Evolutionary conservation across 257 asterid genomes (phyloP).

Genomic region (Scutellaria minor): DNA sequence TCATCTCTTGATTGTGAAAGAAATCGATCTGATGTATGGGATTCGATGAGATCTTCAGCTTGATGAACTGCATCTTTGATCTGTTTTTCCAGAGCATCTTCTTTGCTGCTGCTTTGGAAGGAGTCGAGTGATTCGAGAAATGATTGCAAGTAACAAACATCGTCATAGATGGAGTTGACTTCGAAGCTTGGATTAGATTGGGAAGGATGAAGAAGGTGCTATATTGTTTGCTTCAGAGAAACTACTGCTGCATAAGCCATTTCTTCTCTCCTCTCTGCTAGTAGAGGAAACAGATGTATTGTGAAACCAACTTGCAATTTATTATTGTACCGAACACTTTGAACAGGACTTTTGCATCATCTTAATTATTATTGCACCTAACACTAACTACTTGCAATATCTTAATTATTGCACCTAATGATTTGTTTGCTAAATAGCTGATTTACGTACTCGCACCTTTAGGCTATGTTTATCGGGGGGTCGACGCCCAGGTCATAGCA

Average conservation of each 20-base stretch:
- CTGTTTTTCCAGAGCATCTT: not conserved
- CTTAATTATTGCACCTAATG: too few species aligned
- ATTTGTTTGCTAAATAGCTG: too few species aligned
- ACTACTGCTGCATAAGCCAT: conserved; percentile 14
- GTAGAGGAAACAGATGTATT: too few species aligned
- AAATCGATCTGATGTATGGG: not conserved
- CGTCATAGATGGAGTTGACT: not conserved
- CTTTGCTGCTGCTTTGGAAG: not conserved
- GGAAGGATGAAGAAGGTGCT: not conserved
- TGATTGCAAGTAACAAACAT: not conserved
- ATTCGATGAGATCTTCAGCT: conserved; percentile 11
- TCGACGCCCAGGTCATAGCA: too few species aligned
- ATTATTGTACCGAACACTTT: too few species aligned
- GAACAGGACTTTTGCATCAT: too few species aligned
- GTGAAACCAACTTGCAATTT: too few species aligned
- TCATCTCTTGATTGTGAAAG: not conserved
- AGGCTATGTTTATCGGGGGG: too few species aligned
- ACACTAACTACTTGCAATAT: too few species aligned
- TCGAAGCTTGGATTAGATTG: not conserved
- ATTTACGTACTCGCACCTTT: too few species aligned
- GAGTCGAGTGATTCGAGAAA: not conserved
- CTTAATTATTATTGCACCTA: too few species aligned
- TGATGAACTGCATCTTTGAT: not conserved
- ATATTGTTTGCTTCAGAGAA: conserved; percentile 11
- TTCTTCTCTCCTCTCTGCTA: not conserved